Evolutionary conservation across 371 early-diverging fungal genomes (phyloP), one percentile per base, ranked within the genome.

Genomic region (Entomophthora muscae): DNA sequence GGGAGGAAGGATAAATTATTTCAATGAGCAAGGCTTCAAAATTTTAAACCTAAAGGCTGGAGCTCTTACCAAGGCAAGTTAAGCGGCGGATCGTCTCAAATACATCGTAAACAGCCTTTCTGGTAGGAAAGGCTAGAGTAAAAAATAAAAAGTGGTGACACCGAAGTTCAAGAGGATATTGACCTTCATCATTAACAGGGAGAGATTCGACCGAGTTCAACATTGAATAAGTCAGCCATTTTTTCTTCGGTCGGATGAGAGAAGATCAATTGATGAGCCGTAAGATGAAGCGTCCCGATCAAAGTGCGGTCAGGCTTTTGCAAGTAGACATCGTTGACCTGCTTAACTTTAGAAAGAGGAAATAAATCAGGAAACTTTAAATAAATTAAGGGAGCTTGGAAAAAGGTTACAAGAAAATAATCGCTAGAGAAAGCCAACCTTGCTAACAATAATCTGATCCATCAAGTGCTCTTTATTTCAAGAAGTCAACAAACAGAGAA

Each of bases 211-310:
- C 87, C 2, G 86, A 83, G 68, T 86, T 86, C 24, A 95, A 81
- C 53, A 90, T 79, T 24, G 93, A 85, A 71, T 91, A 92, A 53
- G 84, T 81, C 76, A 87, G 84, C 88, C 88, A 87, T 63, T 83
- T 64, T n/a, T 63, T 89, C 88, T 52, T 80, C 72, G 28, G 76
- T 77, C 26, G 74, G 69, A 60, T 80, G 77, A 10, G 51, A 73
- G 71, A 89, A 90, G 63, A 89, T 84, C 53, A 92, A 67, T 72
- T 90, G 88, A 71, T 90, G 86, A 1, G 84, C 75, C 24, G 84
- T 83, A 67, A 90, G 69, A 67, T 90, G 88, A 54, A 92, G 67
- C 21, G 86, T 86, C 26, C 89, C 90, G 10, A 68, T 70, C 63
- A 71, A 73, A 21, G 73, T 73, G 53, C 75, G 71, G 65, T 71